These are phyloP conservation scores for Hypoxylon sp. DNA, from an alignment of 2,329 filamentous ascomycete genomes.

Conservation along the genomic window DNA sequence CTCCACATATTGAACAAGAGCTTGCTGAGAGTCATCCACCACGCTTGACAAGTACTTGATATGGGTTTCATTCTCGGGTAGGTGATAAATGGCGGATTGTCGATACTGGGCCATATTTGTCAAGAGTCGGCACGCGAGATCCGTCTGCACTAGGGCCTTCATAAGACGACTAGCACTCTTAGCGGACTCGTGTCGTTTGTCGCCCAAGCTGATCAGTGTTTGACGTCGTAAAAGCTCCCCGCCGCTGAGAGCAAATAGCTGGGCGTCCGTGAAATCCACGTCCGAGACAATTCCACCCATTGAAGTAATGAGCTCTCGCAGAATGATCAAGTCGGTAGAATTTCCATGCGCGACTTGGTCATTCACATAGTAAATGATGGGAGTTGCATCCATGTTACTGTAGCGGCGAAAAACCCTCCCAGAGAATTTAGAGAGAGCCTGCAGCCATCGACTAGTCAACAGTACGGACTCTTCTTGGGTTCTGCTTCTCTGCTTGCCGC, in stretches of 20 bases:
- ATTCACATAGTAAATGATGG: constrained; percentile 90
- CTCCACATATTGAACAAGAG: constrained; percentile 90
- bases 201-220: constrained; percentile 83
- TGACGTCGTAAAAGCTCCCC: constrained; percentile 84
- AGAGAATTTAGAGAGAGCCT: constrained; percentile 90
- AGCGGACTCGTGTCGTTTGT: constrained; percentile 83
- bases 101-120: constrained; percentile 92
- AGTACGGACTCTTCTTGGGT: constrained; percentile 74
- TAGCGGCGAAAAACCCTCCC: constrained; percentile 92
- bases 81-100: constrained; percentile 84
- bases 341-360: constrained; percentile 86
- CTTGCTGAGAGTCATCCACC: constrained; percentile 89
- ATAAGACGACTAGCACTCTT: constrained; percentile 85
- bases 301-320: constrained; percentile 89
- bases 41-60: constrained; percentile 91
- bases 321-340: constrained; percentile 89
- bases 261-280: constrained; percentile 88
- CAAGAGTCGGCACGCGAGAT: constrained; percentile 85
- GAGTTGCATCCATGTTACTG: constrained; percentile 83
- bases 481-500: constrained; percentile 73
- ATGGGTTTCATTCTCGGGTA: constrained; percentile 80
- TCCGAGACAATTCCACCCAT: constrained; percentile 96
- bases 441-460: constrained; percentile 91
- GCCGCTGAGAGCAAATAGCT: constrained; percentile 89
- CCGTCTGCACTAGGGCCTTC: constrained; percentile 81